Conservation (phyloP, 2,329 filamentous ascomycete species). For the Ophiostoma tasmaniense region DNA sequence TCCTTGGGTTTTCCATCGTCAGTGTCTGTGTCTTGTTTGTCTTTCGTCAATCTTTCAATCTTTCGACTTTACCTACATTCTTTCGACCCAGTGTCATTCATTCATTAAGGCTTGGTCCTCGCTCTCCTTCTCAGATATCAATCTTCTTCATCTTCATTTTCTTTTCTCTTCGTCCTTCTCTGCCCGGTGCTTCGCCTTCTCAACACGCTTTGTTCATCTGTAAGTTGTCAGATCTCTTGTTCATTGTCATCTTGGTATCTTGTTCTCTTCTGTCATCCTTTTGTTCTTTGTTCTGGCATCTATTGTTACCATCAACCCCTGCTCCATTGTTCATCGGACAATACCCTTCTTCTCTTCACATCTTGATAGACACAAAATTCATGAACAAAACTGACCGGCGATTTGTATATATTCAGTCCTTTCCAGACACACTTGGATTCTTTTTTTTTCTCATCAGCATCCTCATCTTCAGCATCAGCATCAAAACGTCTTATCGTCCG, state of each 20-base stretch:
- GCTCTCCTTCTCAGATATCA: slow-evolving; percentile 21
- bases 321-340: background rate
- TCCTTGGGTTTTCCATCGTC: slow-evolving; percentile 6
- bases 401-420: background rate
- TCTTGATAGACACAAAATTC: background rate
- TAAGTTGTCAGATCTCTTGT: background rate
- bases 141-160: background rate
- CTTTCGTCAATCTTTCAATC: background rate
- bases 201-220: background rate
- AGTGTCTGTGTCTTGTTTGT: background rate
- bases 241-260: background rate
- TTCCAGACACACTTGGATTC: background rate
- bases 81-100: slow-evolving; percentile 24
- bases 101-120: slow-evolving; percentile 31
- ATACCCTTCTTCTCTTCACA: background rate
- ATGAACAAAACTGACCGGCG: background rate
- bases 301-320: background rate
- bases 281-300: background rate
- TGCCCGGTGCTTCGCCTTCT: background rate
- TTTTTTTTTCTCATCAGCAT: slow-evolving; percentile 18
- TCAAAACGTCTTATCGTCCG: slow-evolving; percentile 29
- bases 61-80: background rate
- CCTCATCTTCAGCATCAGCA: background rate
- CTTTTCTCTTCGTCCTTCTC: background rate
- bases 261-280: background rate